These are phyloP conservation scores for Alternaria atra DNA, from an alignment of 2,329 filamentous ascomycete genomes.

Conservation along the genomic window DNA sequence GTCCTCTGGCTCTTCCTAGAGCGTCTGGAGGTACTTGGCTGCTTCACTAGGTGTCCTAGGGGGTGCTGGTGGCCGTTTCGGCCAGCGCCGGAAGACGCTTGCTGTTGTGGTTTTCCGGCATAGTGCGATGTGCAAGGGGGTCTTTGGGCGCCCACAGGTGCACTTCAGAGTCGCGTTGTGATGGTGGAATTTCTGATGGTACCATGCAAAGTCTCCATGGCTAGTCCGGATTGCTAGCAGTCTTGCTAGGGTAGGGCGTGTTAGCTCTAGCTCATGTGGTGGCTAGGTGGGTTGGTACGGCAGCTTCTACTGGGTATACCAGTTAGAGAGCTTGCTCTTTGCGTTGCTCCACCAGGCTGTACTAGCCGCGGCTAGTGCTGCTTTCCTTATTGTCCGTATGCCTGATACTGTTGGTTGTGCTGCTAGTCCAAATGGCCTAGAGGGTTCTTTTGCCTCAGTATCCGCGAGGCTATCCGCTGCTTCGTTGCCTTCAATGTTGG, in stretches of 20 bases:
- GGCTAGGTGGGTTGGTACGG: neutral
- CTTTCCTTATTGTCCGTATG: neutral
- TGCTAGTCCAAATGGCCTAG: neutral
- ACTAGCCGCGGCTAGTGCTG: neutral
- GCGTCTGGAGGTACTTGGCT: neutral
- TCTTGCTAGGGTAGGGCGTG: neutral
- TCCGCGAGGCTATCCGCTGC: constrained; percentile 4
- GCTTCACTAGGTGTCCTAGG: neutral
- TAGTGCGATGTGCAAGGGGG: neutral
- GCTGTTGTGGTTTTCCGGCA: constrained; percentile 2
- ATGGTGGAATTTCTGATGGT: constrained; percentile 1
- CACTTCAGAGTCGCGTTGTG: constrained; percentile 2
- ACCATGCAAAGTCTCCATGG: constrained; percentile 12
- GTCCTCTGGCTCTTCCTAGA: neutral
- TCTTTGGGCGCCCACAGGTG: constrained; percentile 7
- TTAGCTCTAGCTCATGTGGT: neutral
- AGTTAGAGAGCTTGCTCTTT: neutral
- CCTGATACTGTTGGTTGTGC: constrained; percentile 1
- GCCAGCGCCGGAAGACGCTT: neutral
- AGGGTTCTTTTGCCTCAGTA: neutral
- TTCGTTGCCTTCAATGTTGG: no score
- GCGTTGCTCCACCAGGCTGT: neutral
- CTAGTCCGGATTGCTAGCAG: neutral
- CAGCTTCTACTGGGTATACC: neutral
- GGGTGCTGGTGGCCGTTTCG: neutral